Evolutionary conservation across 1,284 basidiomycete genomes (phyloP), one percentile per base, ranked within the genome.

Genomic region (Sporisorium iseilematis-ciliati): DNA sequence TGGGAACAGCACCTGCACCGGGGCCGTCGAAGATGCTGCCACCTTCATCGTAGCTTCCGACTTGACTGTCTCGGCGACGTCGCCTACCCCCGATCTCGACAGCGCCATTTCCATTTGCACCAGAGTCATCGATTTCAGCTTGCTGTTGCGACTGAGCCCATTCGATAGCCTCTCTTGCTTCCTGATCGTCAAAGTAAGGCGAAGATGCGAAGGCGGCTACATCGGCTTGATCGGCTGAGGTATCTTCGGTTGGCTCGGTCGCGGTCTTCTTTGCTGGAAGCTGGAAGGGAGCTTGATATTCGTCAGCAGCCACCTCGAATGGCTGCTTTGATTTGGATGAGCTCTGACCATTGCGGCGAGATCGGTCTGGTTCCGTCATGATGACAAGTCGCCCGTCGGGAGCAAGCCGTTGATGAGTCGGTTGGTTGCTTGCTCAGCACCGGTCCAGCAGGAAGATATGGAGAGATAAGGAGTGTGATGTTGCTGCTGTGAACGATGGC

Each of bases 1-100:
- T 82, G 16, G 83, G 83, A 14, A 85, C 82, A 29, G 76, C 76
- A 12, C 81, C 83, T 7, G 82, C 82, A 10, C 75, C 61, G 0
- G 83, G 83, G 7, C 83, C 83, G 33, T 85, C 83, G 51, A 84
- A 85, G 61, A 85, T 80, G 50, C 78, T 80, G 21, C 68, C 80
- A 10, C 33, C 55, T 42, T 83, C 80, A 26, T 82, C 82, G 55
- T 85, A 85, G 72, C 79, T 82, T 25, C 78, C 80, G 5, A 85
- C 77, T 43, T 85, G 83, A 41, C 80, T 82, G 46, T 85, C 83
- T 40, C 81, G 52, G 14, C 81, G 64, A 4, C 69, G 59, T 35
- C 82, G 64, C 6, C 55, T 50, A 21, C 66, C 60, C 16, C 66
- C 60, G 21, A 74, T 75, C 12, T 56, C 66, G 20, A 65, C 63